Percentiles rank a stretch among this genome's conserved stretches.
These are phyloP conservation scores for Ceratobasidium papillatum DNA, from an alignment of 1,284 basidiomycete species.

Conservation along the genomic window DNA sequence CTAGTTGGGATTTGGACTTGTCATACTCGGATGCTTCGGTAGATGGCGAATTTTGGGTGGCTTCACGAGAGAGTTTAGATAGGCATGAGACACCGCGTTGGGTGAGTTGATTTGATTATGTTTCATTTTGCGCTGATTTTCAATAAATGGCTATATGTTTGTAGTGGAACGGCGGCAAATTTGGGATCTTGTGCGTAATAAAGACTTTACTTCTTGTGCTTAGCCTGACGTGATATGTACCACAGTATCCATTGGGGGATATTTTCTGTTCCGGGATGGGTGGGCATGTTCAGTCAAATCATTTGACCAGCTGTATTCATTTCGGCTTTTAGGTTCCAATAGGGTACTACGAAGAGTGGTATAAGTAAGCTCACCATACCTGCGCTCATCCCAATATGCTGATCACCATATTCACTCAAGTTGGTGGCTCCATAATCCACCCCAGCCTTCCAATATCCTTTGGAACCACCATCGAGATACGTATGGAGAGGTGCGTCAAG, in stretches of 20 bases:
- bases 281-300: not conserved
- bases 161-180: slow-evolving; percentile 61
- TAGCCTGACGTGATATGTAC: not conserved
- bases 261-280: slow-evolving; percentile 56
- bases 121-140: not conserved
- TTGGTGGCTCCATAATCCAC: slow-evolving; percentile 48
- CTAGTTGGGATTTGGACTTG: slow-evolving; percentile 15
- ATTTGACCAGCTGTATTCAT: not conserved
- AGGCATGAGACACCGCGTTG: slow-evolving; percentile 63
- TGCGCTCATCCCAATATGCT: not conserved
- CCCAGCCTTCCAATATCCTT: slow-evolving; percentile 40
- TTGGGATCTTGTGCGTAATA: slow-evolving; percentile 63
- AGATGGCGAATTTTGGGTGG: slow-evolving; percentile 46
- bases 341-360: slow-evolving; percentile 65
- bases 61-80: slow-evolving; percentile 51
- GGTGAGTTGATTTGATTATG: slow-evolving; percentile 50
- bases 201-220: not conserved
- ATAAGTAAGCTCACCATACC: slow-evolving; percentile 55
- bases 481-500: slow-evolving; percentile 56
- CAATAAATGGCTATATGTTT: not conserved
- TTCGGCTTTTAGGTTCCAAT: slow-evolving; percentile 43
- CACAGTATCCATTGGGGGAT: slow-evolving; percentile 66
- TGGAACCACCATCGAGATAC: slow-evolving; percentile 62
- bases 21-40: slow-evolving; percentile 1
- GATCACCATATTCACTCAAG: not conserved